Percentiles rank a stretch among this genome's conserved stretches.
phyloP scores from a whole-genome alignment of 768 basidiomycete genomes.

The Lactarius hengduanensis region DNA sequence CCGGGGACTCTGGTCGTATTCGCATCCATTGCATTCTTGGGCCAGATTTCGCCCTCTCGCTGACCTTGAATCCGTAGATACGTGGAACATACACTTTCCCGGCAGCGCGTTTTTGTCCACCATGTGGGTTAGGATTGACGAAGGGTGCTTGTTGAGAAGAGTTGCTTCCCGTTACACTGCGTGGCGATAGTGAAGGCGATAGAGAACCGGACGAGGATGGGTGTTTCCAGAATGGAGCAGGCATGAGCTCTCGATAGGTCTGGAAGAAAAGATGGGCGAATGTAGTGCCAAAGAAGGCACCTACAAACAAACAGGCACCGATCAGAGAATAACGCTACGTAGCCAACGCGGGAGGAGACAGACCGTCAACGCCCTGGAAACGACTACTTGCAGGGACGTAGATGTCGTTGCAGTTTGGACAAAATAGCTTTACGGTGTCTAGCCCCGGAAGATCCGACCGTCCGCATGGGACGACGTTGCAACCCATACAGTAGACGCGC shows the following conservation, averaged over 20 bases:
- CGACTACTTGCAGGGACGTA: conserved; percentile 94
- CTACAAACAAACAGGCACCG: conserved; percentile 42
- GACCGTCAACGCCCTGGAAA: conserved; percentile 95
- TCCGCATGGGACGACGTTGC: conserved; percentile 91
- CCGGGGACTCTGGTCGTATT: conserved; percentile 74
- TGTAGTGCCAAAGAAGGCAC: conserved; percentile 99
- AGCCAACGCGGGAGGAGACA: conserved; percentile 32
- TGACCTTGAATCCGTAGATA: conserved; percentile 98
- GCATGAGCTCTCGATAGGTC: conserved; percentile 92
- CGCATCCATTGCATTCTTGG: conserved; percentile 98
- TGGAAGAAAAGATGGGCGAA: conserved; percentile 98
- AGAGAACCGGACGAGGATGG: conserved; percentile 49
- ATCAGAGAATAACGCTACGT: background rate
- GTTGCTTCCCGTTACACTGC: conserved; percentile 48
- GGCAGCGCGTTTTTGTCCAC: conserved; percentile 84
- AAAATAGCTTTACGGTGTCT: conserved; percentile 97
- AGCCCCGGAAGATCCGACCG: conserved; percentile 93
- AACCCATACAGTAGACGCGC: conserved; percentile 87
- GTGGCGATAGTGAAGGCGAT: conserved; percentile 55
- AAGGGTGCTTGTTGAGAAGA: conserved; percentile 55
- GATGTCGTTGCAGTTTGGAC: conserved; percentile 97
- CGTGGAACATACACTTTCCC: conserved; percentile 86
- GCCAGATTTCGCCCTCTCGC: conserved; percentile 90
- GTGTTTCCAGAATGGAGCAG: conserved; percentile 88
- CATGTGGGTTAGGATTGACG: conserved; percentile 84